phyloP scores from a whole-genome alignment of 169 alveolate genomes.

The Perkinsus olseni region DNA sequence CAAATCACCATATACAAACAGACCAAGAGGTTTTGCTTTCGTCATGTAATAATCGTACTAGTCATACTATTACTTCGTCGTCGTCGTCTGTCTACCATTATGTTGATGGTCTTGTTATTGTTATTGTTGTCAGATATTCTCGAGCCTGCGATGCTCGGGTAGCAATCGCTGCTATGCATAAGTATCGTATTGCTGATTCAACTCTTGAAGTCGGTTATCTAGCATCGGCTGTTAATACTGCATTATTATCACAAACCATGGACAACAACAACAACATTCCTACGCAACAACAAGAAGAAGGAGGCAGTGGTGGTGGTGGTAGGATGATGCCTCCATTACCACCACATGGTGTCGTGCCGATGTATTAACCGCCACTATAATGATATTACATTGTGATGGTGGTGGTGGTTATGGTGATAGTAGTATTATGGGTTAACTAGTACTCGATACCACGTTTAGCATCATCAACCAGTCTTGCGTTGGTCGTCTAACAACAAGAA shows the following conservation, averaged over 20 bases:
- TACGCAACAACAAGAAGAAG: background rate
- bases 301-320: background rate
- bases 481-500: too few species aligned
- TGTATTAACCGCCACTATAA: too few species aligned
- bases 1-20: constrained; percentile 67
- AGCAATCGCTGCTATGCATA: background rate
- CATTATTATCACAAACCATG: background rate
- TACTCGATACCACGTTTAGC: too few species aligned
- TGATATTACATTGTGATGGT: too few species aligned
- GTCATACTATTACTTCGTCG: too few species aligned
- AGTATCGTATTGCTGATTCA: background rate
- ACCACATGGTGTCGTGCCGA: too few species aligned
- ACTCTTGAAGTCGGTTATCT: background rate
- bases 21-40: constrained; percentile 78
- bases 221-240: background rate
- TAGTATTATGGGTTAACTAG: too few species aligned
- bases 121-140: background rate
- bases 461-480: too few species aligned
- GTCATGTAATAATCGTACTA: constrained; percentile 19
- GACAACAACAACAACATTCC: background rate
- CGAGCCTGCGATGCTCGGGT: background rate
- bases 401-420: too few species aligned
- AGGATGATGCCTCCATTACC: too few species aligned
- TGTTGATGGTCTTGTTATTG: background rate
- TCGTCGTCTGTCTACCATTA: too few species aligned